Evolutionary conservation across 2,329 filamentous ascomycete species (phyloP), one percentile per base, ranked within the genome.

Genomic region (Paraconiothyrium sp.): DNA sequence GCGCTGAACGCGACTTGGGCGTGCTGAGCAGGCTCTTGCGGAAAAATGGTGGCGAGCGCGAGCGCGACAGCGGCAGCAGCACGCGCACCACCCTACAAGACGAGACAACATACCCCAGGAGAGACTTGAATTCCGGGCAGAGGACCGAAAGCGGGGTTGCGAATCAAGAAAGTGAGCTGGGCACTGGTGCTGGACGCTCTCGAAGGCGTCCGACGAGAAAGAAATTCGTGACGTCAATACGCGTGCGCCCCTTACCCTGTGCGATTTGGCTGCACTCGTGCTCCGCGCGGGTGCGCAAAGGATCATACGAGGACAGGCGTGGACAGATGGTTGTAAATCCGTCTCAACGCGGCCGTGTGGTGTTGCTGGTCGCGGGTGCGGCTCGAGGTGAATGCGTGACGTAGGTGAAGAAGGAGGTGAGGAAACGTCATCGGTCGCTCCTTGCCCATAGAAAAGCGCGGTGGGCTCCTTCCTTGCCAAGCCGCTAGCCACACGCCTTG

Each of bases 341-440:
- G 51, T 43, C 51, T 44, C 35, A 30, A 34, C 39, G 52, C 39
- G 16, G 43, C 14, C 43, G 43, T 56, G 54, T 16, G 16, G 52
- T 55, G 54, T 56, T 56, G 54, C 54, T 56, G 54, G 43, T 47
- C 43, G 54, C 54, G 34, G 43, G 32, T 41, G 30, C 35, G 43
- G 27, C 20, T 47, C 54, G 54, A 56, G 54, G 41, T 47, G 54
- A 47, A 56, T 47, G 54, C 41, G 54, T 56, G 54, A 56, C 54
- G 54, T 56, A 56, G 54, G 54, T 56, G 43, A 56, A 39, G 54
- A 44, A 56, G 52, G 37, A 46, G 54, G 43, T 47, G 43, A 47
- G 54, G 54, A 56, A 56, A 56, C 54, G 54, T 56, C 54, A 56
- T 56, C 54, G 54, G 54, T 56, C 54, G 54, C 54, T 44, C 24